These are phyloP conservation scores for Annulohypoxylon bovei DNA, from an alignment of 495 filamentous ascomycete species.

Conservation along the genomic window DNA sequence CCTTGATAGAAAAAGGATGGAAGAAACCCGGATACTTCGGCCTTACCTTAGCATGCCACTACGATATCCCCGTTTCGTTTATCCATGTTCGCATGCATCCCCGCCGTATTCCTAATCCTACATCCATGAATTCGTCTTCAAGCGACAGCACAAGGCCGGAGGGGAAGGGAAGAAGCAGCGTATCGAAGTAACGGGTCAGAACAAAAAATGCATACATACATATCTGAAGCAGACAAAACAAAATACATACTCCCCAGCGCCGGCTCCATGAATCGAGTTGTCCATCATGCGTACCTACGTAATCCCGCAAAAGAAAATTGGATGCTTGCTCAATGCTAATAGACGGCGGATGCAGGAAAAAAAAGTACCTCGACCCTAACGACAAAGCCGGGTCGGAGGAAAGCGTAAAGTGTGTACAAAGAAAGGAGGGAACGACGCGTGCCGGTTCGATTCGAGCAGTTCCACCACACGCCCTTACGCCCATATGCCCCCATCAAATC, in stretches of 20 bases:
- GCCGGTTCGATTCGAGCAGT: background rate
- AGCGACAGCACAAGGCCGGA: background rate
- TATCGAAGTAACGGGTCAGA: background rate
- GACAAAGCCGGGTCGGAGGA: background rate
- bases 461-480: background rate
- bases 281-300: background rate
- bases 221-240: background rate
- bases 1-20: background rate
- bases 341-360: background rate
- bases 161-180: background rate
- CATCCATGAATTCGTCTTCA: constrained; percentile 1
- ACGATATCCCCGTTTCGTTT: background rate
- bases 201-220: background rate
- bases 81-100: background rate
- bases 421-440: background rate
- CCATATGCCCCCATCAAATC: background rate
- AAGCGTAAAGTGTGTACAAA: background rate
- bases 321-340: background rate
- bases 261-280: constrained; percentile 14
- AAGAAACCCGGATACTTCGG: background rate
- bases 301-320: background rate
- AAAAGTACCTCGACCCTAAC: background rate
- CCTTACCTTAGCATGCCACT: background rate
- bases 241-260: constrained; percentile 7
- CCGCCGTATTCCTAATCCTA: background rate